A percentile compares a stretch with the other conserved stretches of the same genome.
Conservation (phyloP, 179 eudicot species). For the Camellia oleifera region DNA sequence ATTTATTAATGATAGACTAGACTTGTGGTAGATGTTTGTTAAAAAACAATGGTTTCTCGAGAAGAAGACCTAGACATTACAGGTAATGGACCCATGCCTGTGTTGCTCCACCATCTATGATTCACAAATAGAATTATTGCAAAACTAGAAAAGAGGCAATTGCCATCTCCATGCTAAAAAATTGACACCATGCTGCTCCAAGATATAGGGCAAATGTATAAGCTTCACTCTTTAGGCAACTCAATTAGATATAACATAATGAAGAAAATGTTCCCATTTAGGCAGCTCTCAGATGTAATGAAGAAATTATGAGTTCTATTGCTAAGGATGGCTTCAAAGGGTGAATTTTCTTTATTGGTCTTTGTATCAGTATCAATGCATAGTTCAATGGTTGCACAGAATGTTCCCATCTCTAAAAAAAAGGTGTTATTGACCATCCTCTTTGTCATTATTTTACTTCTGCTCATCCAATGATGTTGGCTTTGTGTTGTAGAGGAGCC, state of each 20-base stretch:
- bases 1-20: background rate
- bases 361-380: too few species aligned
- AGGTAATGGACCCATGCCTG: background rate
- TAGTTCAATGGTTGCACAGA: too few species aligned
- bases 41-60: background rate
- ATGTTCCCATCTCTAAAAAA: background rate
- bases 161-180: background rate
- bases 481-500: slow-evolving; percentile 36
- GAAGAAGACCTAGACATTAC: background rate
- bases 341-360: too few species aligned
- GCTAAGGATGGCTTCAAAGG: background rate
- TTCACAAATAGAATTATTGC: background rate
- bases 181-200: background rate
- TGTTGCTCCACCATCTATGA: background rate
- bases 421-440: background rate
- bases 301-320: background rate
- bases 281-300: background rate
- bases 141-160: background rate
- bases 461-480: slow-evolving; percentile 2
- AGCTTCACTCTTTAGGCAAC: too few species aligned
- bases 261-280: background rate
- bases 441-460: background rate
- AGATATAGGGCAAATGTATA: background rate
- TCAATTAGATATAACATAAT: too few species aligned
- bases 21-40: background rate